Evolutionary conservation across 2,329 filamentous ascomycete species (phyloP), one percentile per base, ranked within the genome.

Genomic region (Teratosphaeria destructans): DNA sequence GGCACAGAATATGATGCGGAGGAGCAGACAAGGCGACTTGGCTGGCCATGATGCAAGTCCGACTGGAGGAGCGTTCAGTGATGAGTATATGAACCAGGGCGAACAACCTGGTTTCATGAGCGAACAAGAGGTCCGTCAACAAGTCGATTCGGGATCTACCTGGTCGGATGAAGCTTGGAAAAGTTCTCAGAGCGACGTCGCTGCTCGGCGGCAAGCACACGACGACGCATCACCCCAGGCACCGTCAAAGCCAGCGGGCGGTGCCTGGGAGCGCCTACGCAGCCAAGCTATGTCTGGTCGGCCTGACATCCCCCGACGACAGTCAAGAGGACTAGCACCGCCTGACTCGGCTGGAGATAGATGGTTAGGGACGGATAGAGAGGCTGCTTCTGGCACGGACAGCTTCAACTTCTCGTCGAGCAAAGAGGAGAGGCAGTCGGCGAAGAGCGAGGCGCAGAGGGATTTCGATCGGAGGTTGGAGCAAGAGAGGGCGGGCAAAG

Each of bases 381-480:
- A 72, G 6, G 68, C 64, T 0, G 72, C 74, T 14, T 73, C 72
- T 1, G 58, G 67, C 5, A 73, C 73, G 2, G 78, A 80, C 58
- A 73, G 72, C 39, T 81, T 78, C 57, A 71, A 72, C 12, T 80
- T 79, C 64, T 74, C 73, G 0, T 68, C 69, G 1, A 70, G 69
- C 1, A 75, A 77, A 5, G 75, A 77, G 58, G 77, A 80, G 43
- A 71, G 73, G 27, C 72, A 74, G 54, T 64, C 71, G 32, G 77
- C 77, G 12, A 76, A 73, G 60, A 65, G 71, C 49, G 74, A 78
- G 61, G 78, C 78, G 29, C 79, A 81, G 67, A 74, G 70, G 57
- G 77, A 80, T 29, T 81, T 81, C 62, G 78, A 81, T 64, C 73
- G 74, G 19, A 69, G 76, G 52, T 62, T 81, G 5, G 79, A 81